Conservation (phyloP, 2,329 filamentous ascomycete genomes). For the Ophiosphaerella korrae region DNA sequence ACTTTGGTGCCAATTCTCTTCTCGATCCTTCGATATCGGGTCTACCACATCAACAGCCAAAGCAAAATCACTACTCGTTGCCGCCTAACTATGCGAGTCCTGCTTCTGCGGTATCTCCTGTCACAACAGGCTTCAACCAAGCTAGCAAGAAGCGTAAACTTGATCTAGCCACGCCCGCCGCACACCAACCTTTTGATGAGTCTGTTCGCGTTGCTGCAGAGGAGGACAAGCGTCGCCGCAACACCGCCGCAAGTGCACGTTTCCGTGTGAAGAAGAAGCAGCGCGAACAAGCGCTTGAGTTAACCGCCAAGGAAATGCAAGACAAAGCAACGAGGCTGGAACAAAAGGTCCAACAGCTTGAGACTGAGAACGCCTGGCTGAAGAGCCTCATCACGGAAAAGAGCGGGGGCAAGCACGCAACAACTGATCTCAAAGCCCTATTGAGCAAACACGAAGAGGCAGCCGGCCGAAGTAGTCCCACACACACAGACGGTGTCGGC, state of each 20-base stretch:
- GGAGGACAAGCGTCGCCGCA: constrained; percentile 60
- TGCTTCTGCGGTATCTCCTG: constrained; percentile 36
- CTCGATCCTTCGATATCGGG: constrained; percentile 38
- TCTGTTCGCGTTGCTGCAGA: constrained; percentile 54
- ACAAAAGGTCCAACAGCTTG: constrained; percentile 54
- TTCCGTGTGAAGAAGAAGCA: constrained; percentile 63
- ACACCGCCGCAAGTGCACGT: constrained; percentile 58
- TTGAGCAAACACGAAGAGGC: constrained; percentile 43
- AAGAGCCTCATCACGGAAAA: constrained; percentile 59
- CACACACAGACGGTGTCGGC: constrained; percentile 46
- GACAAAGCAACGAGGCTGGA: constrained; percentile 54
- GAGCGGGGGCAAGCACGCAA: constrained; percentile 45
- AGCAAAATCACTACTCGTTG: constrained; percentile 31
- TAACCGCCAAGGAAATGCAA: constrained; percentile 57
- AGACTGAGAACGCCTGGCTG: constrained; percentile 60
- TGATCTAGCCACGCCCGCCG: constrained; percentile 39
- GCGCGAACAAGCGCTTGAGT: constrained; percentile 58
- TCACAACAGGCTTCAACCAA: constrained; percentile 33
- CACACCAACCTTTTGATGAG: constrained; percentile 50
- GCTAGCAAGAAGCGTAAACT: constrained; percentile 55
- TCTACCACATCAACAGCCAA: constrained; percentile 33
- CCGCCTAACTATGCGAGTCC: constrained; percentile 36
- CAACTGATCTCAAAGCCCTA: constrained; percentile 39
- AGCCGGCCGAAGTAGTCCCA: constrained; percentile 42
- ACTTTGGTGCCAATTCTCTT: constrained; percentile 41